These are phyloP conservation scores for Zhuliangozyma parablackwelliae DNA, from an alignment of 1,139 yeast genomes.

Conservation along the genomic window DNA sequence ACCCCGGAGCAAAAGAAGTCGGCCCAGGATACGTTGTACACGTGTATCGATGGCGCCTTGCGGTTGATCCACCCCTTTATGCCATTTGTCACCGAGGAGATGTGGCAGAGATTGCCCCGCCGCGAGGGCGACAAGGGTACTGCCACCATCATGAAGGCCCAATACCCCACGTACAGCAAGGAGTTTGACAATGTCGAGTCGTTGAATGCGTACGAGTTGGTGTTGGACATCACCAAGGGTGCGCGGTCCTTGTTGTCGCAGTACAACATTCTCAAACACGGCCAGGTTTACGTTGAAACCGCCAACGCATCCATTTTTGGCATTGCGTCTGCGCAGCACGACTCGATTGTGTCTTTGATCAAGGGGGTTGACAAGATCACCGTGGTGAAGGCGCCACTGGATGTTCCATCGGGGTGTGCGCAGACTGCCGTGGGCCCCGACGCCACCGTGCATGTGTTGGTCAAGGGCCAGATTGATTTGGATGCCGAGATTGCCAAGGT, in stretches of 20 bases:
- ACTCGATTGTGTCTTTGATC: conserved; percentile 82
- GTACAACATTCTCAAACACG: conserved; percentile 82
- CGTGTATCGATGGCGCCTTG: conserved; percentile 87
- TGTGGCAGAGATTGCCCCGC: conserved; percentile 98
- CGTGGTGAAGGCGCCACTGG: conserved; percentile 55
- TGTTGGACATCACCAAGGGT: conserved; percentile 82
- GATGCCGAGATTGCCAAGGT: conserved; percentile 89
- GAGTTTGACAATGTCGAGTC: conserved; percentile 63
- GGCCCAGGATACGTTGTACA: conserved; percentile 91
- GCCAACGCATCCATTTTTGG: conserved; percentile 41
- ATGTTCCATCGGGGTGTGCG: conserved; percentile 87
- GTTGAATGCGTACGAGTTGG: conserved; percentile 71
- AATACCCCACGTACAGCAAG: conserved; percentile 64
- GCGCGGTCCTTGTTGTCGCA: conserved; percentile 91
- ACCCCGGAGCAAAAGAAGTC: conserved; percentile 76
- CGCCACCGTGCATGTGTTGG: conserved; percentile 83
- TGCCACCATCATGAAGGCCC: conserved; percentile 71
- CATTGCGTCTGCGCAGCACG: conserved; percentile 66
- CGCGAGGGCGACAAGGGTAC: conserved; percentile 62
- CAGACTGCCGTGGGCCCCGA: conserved; percentile 75
- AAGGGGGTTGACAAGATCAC: conserved; percentile 78
- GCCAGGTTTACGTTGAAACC: conserved; percentile 78
- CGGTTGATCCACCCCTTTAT: conserved; percentile 94
- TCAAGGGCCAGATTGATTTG: conserved; percentile 90
- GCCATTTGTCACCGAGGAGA: conserved; percentile 95